Evolutionary conservation across 768 basidiomycete genomes (phyloP), one percentile per base, ranked within the genome.

Genomic region (Tylopilus felleus): DNA sequence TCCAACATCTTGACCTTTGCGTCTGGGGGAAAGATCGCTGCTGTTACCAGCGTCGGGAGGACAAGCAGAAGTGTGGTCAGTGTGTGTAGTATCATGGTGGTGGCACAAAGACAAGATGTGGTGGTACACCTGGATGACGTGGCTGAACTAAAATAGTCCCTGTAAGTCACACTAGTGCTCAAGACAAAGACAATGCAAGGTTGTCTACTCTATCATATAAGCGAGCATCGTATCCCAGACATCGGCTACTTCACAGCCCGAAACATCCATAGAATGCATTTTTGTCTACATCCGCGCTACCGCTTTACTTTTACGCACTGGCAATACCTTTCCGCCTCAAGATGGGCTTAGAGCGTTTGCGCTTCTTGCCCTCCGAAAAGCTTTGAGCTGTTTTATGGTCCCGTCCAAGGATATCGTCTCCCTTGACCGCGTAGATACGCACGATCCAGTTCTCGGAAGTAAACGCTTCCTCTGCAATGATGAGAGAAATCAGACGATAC

Each of bases 391-490:
- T 84, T 77, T 92, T 93, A 49, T 88, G 82, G 62, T 98, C 93
- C 55, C 97, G 83, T 27, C 94, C 95, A 2, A 99, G 78, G 16
- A 82, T 71, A 70, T 98, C 97, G 47, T 97, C 93, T 65, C 93
- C 93, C 74, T 91, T 94, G 41, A 98, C 97, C 65, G 91, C 78
- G 66, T 91, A 99, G 65, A 99, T 96, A 35, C 97, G 88, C 54
- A 93, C 96, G 60, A 99, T 96, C 97, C 97, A 99, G 73, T 99
- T 99, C 76, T 99, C 97, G 8, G 93, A 92, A 2, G 97, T 99
- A 77, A 95, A 99, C 8, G 96, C 97, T 72, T 99, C 97, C 58
- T 99, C 93, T 92, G 57, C 10, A 1, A 35, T 25, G 13, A 36
- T 2, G 2, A 9, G 16, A 31, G 45, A n/a, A 38, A 21, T 67